Conservation (phyloP, 2,329 filamentous ascomycete species). For the Alternaria rosae region DNA sequence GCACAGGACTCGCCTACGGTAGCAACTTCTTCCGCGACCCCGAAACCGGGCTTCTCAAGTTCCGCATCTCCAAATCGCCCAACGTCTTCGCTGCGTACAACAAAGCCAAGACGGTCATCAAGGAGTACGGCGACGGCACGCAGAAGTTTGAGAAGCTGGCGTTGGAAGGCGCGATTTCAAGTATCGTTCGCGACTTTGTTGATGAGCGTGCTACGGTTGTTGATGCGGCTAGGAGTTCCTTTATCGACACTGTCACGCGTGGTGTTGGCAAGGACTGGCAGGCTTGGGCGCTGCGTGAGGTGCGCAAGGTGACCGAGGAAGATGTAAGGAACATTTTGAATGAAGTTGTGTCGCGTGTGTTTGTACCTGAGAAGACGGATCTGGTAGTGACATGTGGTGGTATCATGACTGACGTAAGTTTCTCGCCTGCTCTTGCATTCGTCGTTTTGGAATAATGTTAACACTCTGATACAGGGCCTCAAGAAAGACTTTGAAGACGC, state of each 20-base stretch:
- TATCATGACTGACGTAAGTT: slow-evolving; percentile 80
- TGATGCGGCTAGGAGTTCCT: slow-evolving; percentile 82
- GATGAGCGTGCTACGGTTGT: slow-evolving; percentile 89
- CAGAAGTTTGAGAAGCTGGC: slow-evolving; percentile 78
- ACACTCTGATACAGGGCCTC: slow-evolving; percentile 65
- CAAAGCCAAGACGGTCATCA: slow-evolving; percentile 77
- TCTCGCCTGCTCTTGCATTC: not conserved
- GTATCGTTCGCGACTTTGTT: slow-evolving; percentile 84
- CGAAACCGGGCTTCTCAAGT: slow-evolving; percentile 81
- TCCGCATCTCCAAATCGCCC: slow-evolving; percentile 88
- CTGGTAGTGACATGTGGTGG: slow-evolving; percentile 88
- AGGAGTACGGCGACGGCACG: slow-evolving; percentile 75
- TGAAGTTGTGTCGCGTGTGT: slow-evolving; percentile 79
- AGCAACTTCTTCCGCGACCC: slow-evolving; percentile 79
- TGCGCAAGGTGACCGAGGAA: slow-evolving; percentile 76
- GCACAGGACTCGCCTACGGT: slow-evolving; percentile 92
- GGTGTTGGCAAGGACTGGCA: slow-evolving; percentile 80
- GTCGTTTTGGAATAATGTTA: slow-evolving; percentile 5
- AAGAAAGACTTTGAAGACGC: slow-evolving; percentile 75
- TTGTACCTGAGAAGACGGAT: slow-evolving; percentile 81
- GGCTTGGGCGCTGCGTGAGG: slow-evolving; percentile 75
- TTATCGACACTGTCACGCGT: slow-evolving; percentile 80
- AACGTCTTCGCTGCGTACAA: slow-evolving; percentile 86
- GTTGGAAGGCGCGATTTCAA: slow-evolving; percentile 88
- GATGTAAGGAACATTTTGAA: slow-evolving; percentile 78